These are phyloP conservation scores for Cucurbita ficifolia DNA, from an alignment of 306 rosid species.

Conservation along the genomic window DNA sequence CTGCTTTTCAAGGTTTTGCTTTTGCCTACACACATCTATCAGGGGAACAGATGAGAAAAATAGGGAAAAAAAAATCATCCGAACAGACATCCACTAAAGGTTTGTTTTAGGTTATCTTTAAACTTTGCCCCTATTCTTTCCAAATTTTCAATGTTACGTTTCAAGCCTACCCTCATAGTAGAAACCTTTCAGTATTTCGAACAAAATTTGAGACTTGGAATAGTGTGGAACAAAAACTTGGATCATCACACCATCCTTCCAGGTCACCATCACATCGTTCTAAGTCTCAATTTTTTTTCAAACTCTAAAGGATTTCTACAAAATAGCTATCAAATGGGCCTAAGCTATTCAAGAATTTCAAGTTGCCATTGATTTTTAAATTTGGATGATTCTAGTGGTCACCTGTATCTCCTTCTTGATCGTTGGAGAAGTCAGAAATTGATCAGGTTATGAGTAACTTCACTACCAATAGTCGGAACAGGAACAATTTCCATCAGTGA, in stretches of 20 bases:
- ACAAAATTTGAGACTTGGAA: background rate
- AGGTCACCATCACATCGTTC: background rate
- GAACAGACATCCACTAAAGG: background rate
- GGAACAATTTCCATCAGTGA: conserved; percentile 64
- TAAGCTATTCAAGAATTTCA: background rate
- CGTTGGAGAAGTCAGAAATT: background rate
- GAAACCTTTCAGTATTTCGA: too few species aligned
- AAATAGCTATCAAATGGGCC: too few species aligned
- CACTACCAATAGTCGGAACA: conserved; percentile 77
- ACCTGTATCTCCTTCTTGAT: background rate
- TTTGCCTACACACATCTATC: background rate
- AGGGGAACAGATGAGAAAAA: background rate
- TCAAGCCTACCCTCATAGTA: too few species aligned
- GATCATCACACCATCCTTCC: background rate
- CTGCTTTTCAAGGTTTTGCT: background rate
- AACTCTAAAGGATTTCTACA: too few species aligned
- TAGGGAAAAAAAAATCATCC: background rate
- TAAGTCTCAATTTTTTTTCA: too few species aligned
- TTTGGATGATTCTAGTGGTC: background rate
- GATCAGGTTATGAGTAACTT: background rate
- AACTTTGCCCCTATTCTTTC: background rate
- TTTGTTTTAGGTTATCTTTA: background rate
- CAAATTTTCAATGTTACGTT: too few species aligned
- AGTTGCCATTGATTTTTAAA: background rate
- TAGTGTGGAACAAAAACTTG: background rate